Conservation (phyloP, 2,329 filamentous ascomycete species). For the Apiospora marii region DNA sequence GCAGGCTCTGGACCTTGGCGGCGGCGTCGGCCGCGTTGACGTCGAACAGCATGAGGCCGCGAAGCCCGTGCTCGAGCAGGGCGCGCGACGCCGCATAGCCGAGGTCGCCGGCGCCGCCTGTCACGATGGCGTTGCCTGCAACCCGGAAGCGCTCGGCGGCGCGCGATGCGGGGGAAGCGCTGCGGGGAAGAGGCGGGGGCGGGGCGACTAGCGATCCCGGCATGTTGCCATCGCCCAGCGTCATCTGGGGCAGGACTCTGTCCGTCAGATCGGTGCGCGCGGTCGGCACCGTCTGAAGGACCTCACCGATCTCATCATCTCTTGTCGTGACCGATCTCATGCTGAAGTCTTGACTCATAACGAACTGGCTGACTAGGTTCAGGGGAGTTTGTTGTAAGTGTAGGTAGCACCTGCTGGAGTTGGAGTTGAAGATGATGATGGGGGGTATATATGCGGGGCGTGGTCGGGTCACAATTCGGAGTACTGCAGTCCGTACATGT, state of each 20-base stretch:
- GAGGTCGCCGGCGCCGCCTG: slow-evolving; percentile 71
- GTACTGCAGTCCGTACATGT: neutral
- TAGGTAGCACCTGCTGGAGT: neutral
- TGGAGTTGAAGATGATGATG: neutral
- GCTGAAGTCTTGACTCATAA: neutral
- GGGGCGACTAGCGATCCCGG: slow-evolving; percentile 26
- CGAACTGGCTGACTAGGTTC: neutral
- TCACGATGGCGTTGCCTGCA: slow-evolving; percentile 55
- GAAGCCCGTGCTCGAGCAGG: slow-evolving; percentile 72
- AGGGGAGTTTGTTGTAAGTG: no score
- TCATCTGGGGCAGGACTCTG: slow-evolving; percentile 27
- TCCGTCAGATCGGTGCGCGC: slow-evolving; percentile 25
- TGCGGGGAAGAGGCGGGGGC: slow-evolving; percentile 23
- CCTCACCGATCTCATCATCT: neutral
- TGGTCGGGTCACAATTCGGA: neutral
- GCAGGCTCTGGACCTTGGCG: slow-evolving; percentile 54
- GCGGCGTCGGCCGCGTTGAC: slow-evolving; percentile 52
- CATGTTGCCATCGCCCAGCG: slow-evolving; percentile 22
- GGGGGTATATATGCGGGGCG: slow-evolving; percentile 1
- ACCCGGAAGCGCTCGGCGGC: slow-evolving; percentile 43
- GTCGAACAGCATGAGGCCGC: slow-evolving; percentile 68
- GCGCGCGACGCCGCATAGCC: slow-evolving; percentile 66
- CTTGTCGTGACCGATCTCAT: neutral
- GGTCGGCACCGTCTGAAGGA: neutral
- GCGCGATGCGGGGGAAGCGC: slow-evolving; percentile 37